phyloP scores from a whole-genome alignment of 106 monocot species.

The Apostasia shenzhenica region DNA sequence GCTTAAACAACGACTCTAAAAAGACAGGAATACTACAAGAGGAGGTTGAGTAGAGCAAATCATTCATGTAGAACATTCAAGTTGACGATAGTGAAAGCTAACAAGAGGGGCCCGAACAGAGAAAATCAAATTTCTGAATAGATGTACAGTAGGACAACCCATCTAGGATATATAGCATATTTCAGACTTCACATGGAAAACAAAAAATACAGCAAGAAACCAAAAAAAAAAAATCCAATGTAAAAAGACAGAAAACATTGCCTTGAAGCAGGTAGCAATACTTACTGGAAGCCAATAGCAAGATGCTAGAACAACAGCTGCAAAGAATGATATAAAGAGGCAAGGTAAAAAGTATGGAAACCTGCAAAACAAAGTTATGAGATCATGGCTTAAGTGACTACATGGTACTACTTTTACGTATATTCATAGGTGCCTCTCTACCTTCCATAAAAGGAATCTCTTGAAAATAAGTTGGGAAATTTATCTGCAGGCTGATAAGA shows the following conservation, averaged over 20 bases:
- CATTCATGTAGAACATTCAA: no score
- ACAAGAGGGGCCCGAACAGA: no score
- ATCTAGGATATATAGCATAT: neutral
- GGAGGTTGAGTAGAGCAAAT: no score
- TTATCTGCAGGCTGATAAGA: slow-evolving; percentile 9
- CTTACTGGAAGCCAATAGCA: slow-evolving; percentile 12
- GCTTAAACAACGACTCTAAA: no score
- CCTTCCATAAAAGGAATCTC: slow-evolving; percentile 7
- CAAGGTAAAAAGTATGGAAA: slow-evolving; percentile 15
- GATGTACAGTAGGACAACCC: no score
- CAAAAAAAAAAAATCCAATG: no score
- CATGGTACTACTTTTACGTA: neutral
- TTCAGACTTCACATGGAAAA: neutral
- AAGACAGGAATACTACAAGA: no score
- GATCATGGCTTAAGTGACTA: neutral
- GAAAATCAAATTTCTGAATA: no score
- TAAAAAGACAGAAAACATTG: no score
- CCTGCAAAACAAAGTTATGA: slow-evolving; percentile 5
- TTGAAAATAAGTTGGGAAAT: slow-evolving; percentile 8
- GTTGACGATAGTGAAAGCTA: no score
- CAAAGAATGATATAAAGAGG: slow-evolving; percentile 8
- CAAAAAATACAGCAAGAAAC: neutral
- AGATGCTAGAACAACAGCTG: neutral
- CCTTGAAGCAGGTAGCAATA: neutral
- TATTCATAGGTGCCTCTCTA: neutral